Conservation (phyloP, 768 basidiomycete species). For the Serpula lacrymans region DNA sequence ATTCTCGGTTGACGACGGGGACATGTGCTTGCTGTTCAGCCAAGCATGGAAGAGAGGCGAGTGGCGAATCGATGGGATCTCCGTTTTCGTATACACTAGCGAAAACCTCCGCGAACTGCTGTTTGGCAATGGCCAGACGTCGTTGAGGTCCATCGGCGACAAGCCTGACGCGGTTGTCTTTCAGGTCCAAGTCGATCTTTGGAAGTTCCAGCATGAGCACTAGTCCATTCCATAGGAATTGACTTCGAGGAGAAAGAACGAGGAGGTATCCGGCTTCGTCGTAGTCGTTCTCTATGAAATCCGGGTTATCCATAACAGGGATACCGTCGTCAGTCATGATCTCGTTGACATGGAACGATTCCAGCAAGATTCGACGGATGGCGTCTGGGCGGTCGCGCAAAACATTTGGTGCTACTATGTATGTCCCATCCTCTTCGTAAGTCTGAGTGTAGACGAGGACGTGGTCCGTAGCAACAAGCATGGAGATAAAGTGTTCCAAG, state of each 20-base stretch:
- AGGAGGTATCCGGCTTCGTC: conserved; percentile 74
- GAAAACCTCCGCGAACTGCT: conserved; percentile 68
- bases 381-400: conserved; percentile 74
- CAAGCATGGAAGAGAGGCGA: conserved; percentile 46
- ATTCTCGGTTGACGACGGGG: conserved; percentile 82
- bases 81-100: conserved; percentile 61
- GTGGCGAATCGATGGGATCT: conserved; percentile 41
- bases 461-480: conserved; percentile 81
- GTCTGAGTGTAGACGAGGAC: conserved; percentile 88
- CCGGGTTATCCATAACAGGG: conserved; percentile 36
- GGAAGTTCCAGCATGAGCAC: conserved; percentile 77
- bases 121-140: conserved; percentile 72
- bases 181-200: conserved; percentile 75
- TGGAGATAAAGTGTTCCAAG: conserved; percentile 75
- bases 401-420: conserved; percentile 78
- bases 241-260: conserved; percentile 76
- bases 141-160: conserved; percentile 86
- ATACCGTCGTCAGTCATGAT: conserved; percentile 51
- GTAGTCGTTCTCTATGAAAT: conserved; percentile 45
- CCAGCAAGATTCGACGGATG: conserved; percentile 76
- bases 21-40: conserved; percentile 88
- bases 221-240: conserved; percentile 90
- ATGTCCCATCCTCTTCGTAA: conserved; percentile 88
- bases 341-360: conserved; percentile 81
- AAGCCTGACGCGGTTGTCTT: conserved; percentile 86